A percentile compares a stretch with the other conserved stretches of the same genome.
Conservation (phyloP, 2,329 filamentous ascomycete species). For the Cladobotryum protrusum region DNA sequence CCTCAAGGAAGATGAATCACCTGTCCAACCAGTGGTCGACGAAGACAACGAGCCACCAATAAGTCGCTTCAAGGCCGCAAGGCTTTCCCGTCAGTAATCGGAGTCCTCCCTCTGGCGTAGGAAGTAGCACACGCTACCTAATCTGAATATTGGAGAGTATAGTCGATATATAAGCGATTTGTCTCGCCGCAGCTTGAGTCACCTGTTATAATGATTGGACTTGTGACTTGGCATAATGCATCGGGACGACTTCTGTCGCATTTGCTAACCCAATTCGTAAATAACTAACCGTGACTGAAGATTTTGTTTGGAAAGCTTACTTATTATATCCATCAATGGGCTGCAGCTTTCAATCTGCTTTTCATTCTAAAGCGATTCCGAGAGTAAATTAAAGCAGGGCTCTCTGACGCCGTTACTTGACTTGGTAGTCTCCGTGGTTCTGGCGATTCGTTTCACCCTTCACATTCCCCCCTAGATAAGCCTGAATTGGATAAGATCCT, state of each 20-base stretch:
- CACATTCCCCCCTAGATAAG: conserved; percentile 34
- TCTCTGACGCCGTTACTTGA: conserved; percentile 52
- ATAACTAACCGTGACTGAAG: not conserved
- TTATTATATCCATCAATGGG: conserved; percentile 46
- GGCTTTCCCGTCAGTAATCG: conserved; percentile 48
- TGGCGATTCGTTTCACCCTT: conserved; percentile 60
- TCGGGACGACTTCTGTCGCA: not conserved
- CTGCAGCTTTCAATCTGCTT: conserved; percentile 49
- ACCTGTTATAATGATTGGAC: conserved; percentile 17
- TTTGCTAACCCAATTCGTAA: conserved; percentile 1
- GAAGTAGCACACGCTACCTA: not conserved
- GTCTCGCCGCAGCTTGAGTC: conserved; percentile 15
- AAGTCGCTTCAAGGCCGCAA: conserved; percentile 69
- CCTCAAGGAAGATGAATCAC: conserved; percentile 61
- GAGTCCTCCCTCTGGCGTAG: not conserved
- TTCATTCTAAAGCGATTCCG: conserved; percentile 49
- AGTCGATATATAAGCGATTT: conserved; percentile 25
- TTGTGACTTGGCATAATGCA: conserved; percentile 2
- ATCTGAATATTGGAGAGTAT: conserved; percentile 2
- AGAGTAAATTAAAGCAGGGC: conserved; percentile 46
- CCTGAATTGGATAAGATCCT: not conserved
- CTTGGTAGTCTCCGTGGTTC: conserved; percentile 36
- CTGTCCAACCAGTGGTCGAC: conserved; percentile 59
- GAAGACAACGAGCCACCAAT: conserved; percentile 57
- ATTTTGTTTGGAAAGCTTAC: conserved; percentile 22